These are phyloP conservation scores for Danielozyma ontarioensis DNA, from an alignment of 805 yeast species.

Conservation along the genomic window DNA sequence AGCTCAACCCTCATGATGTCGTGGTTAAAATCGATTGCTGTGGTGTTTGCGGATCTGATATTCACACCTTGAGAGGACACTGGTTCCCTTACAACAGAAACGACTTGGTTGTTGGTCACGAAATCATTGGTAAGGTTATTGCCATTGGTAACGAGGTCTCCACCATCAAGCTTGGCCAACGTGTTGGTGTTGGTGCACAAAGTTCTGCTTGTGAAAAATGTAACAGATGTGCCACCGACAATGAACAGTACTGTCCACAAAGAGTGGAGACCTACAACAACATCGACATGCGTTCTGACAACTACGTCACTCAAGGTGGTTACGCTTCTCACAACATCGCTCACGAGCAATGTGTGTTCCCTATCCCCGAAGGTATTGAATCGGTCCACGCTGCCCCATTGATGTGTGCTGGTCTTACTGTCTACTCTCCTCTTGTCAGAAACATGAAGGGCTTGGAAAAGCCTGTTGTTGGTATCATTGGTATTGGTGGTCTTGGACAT, in stretches of 20 bases:
- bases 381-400: constrained; percentile 62
- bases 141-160: constrained; percentile 55
- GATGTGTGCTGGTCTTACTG: constrained; percentile 75
- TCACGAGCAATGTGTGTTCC: constrained; percentile 58
- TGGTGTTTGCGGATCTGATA: constrained; percentile 63
- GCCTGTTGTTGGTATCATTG: constrained; percentile 46
- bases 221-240: constrained; percentile 39
- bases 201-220: constrained; percentile 56
- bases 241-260: constrained; percentile 41
- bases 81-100: constrained; percentile 40
- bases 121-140: constrained; percentile 56
- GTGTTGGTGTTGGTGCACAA: constrained; percentile 80
- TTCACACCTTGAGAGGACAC: constrained; percentile 46
- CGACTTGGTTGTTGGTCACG: constrained; percentile 51
- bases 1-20: constrained; percentile 36
- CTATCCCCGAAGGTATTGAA: constrained; percentile 51
- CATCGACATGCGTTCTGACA: constrained; percentile 28
- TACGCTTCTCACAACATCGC: constrained; percentile 63
- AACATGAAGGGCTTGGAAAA: constrained; percentile 18
- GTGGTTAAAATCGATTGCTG: constrained; percentile 57
- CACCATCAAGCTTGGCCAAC: constrained; percentile 56
- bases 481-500: constrained; percentile 56
- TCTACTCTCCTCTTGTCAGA: constrained; percentile 60
- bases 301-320: constrained; percentile 64
- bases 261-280: constrained; percentile 49